Percentiles rank a stretch among this genome's conserved stretches.
Conservation (phyloP, 1,139 yeast species). For the Kurtzmaniella quercitrusa region DNA sequence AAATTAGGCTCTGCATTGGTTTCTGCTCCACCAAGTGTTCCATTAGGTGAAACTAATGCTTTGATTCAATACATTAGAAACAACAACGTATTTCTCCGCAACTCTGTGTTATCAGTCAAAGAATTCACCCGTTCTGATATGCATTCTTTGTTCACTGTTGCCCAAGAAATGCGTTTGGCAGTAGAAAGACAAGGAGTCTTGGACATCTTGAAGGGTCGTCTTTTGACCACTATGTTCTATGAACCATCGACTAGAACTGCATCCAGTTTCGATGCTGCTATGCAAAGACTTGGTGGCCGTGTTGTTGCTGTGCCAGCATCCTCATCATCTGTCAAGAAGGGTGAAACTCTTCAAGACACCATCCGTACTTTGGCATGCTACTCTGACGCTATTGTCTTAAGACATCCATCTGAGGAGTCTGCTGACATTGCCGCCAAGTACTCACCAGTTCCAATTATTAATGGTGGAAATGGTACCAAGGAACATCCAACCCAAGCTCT, state of each 20-base stretch:
- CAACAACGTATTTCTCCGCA: slow-evolving; percentile 85
- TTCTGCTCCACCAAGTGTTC: slow-evolving; percentile 62
- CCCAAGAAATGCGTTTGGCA: slow-evolving; percentile 96
- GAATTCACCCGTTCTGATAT: slow-evolving; percentile 84
- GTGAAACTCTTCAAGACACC: slow-evolving; percentile 97
- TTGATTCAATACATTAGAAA: slow-evolving; percentile 70
- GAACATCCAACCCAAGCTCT: slow-evolving; percentile 99
- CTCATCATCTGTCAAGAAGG: slow-evolving; percentile 92
- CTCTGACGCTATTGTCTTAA: slow-evolving; percentile 93
- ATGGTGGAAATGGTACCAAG: slow-evolving; percentile 96
- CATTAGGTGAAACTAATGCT: slow-evolving; percentile 74
- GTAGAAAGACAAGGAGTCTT: slow-evolving; percentile 96
- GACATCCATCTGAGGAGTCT: slow-evolving; percentile 92
- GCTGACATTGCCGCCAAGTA: slow-evolving; percentile 94
- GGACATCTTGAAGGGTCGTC: slow-evolving; percentile 85
- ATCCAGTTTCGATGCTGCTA: slow-evolving; percentile 96
- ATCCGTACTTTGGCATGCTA: slow-evolving; percentile 92
- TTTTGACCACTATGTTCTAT: slow-evolving; percentile 91
- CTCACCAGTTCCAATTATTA: slow-evolving; percentile 95
- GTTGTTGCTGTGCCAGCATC: slow-evolving; percentile 83
- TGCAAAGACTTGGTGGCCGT: slow-evolving; percentile 99
- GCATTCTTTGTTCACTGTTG: slow-evolving; percentile 90
- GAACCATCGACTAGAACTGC: slow-evolving; percentile 98
- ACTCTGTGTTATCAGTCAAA: slow-evolving; percentile 82
- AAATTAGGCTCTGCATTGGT: slow-evolving; percentile 67